These are phyloP conservation scores for Trichomonascaceae sp. DNA, from an alignment of 1,139 yeast species.

Conservation along the genomic window DNA sequence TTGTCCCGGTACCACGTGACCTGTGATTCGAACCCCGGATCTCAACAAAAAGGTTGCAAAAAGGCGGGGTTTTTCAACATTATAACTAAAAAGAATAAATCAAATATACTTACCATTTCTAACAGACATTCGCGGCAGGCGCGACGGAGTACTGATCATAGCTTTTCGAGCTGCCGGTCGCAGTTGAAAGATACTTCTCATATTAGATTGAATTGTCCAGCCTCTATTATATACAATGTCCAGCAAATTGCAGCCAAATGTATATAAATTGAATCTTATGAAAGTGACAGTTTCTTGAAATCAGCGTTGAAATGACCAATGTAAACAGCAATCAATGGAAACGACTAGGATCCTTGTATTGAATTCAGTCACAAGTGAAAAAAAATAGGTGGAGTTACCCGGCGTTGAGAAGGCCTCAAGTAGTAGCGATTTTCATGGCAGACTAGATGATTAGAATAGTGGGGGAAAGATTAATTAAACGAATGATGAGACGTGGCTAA, in stretches of 20 bases:
- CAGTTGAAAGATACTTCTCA: not conserved
- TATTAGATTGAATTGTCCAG: not conserved
- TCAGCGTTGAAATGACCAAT: not conserved
- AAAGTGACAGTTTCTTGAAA: not conserved
- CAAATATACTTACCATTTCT: not conserved
- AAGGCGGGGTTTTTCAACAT: not conserved
- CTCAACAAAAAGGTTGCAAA: not conserved
- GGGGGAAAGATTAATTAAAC: not conserved
- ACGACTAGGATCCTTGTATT: not conserved
- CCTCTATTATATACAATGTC: not conserved
- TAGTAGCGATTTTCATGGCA: not conserved
- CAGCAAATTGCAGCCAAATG: not conserved
- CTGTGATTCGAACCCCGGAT: not conserved
- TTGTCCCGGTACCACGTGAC: not conserved
- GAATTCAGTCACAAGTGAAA: not conserved
- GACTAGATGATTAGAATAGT: not conserved
- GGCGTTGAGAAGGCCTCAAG: not conserved
- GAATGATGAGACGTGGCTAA: not conserved
- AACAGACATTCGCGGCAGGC: not conserved
- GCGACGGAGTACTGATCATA: not conserved
- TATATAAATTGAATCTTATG: not conserved
- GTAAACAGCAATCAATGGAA: not conserved
- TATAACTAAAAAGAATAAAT: not conserved
- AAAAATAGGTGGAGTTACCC: not conserved
- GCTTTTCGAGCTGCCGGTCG: not conserved